Evolutionary conservation across 257 asterid genomes (phyloP), one percentile per base, ranked within the genome.

Genomic region (Nicotiana paniculata): DNA sequence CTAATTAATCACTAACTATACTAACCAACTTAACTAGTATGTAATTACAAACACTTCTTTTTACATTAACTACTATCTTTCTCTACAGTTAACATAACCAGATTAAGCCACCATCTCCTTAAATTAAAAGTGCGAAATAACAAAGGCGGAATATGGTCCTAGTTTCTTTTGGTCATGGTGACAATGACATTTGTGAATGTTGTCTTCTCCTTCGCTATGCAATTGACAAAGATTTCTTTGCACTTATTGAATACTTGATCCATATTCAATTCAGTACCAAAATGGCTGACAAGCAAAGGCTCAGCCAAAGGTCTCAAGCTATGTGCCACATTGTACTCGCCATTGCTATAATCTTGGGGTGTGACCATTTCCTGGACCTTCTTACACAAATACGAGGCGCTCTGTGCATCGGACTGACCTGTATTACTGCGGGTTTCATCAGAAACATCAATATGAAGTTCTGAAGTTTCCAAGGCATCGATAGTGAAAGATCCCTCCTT

Each of bases 291-390:
- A 62, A 92, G 62, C 83, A 93, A 61, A 3, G 97, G 90, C 67
- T 93, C 95, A 1, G 87, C 86, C 77, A 92, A 89, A 1, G 94
- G 88, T 81, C 97, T 87, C 85, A 93, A 85, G 87, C 93, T 87
- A 10, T 82, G 80, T 2, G 92, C 81, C 24, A 92, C 89, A 37
- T 77, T 69, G 77, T 87, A 90, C 48, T 1, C 2, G 7, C 48
- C 48, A 39, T 6, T 0, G 48, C 48, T 39, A 9, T 10, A 39
- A 1, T 39, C 10, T 7, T 39, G 48, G 48, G 48, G 0, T 7
- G 48, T 2, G 10, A 39, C 0, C 0, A 1, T 39, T 39, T 39
- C 2, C 8, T 2, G 48, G 8, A 7, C 24, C 24, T 21, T 2
- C 10, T 0, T 39, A 0, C 2, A 2, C 2, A 2, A 39, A 39